Conservation (phyloP, 352 stramenopile species). For the Globisporangium viniferum region DNA sequence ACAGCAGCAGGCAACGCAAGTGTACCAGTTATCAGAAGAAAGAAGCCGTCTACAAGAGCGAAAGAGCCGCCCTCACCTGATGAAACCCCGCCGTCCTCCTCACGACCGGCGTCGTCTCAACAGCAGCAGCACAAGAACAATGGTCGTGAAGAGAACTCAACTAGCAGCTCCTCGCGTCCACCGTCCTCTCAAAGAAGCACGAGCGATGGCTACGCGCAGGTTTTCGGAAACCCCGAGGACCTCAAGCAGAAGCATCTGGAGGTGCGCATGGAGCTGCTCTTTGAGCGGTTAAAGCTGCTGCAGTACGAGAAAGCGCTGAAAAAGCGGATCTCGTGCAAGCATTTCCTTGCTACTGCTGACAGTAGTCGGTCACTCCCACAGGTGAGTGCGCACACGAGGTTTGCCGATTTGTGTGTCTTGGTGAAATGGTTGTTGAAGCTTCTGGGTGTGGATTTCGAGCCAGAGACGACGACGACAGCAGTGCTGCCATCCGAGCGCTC, state of each 20-base stretch:
- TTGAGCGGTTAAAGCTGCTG: slow-evolving; percentile 65
- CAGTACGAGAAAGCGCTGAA: slow-evolving; percentile 36
- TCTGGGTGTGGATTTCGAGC: slow-evolving; percentile 23
- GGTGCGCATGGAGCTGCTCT: slow-evolving; percentile 60
- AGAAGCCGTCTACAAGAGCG: neutral
- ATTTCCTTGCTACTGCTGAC: slow-evolving; percentile 34
- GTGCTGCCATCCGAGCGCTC: slow-evolving; percentile 7
- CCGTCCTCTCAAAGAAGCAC: slow-evolving; percentile 30
- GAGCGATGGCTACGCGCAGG: slow-evolving; percentile 6
- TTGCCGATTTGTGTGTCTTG: slow-evolving; percentile 45
- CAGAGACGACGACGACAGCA: slow-evolving; percentile 6
- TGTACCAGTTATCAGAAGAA: neutral
- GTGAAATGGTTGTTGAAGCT: slow-evolving; percentile 42
- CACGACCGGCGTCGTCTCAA: slow-evolving; percentile 4
- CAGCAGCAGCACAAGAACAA: slow-evolving; percentile 7
- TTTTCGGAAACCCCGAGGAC: slow-evolving; percentile 21
- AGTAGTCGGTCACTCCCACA: neutral
- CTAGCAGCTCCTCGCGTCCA: slow-evolving; percentile 19
- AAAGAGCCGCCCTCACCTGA: slow-evolving; percentile 6
- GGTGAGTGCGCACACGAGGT: slow-evolving; percentile 30
- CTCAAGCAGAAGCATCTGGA: slow-evolving; percentile 32
- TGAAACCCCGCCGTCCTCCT: slow-evolving; percentile 1
- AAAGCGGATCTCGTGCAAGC: slow-evolving; percentile 37
- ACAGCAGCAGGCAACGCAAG: neutral
- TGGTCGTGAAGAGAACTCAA: slow-evolving; percentile 14